These are phyloP conservation scores for Boletus subcaerulescens DNA, from an alignment of 768 basidiomycete species.

Conservation along the genomic window DNA sequence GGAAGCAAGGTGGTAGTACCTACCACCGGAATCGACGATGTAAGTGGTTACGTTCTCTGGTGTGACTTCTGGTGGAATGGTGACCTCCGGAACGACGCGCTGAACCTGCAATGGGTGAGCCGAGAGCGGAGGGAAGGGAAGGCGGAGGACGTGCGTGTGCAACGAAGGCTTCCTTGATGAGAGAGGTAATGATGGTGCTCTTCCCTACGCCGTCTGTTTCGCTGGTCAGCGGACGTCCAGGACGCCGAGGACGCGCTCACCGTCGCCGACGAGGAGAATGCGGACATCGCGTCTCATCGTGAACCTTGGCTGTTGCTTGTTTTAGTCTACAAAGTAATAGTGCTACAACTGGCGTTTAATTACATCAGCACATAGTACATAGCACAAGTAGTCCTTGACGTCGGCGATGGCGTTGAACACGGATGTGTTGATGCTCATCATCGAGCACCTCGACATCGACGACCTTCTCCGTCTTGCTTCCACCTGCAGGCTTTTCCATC, in stretches of 20 bases:
- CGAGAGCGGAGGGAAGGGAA: not conserved
- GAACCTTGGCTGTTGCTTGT: constrained; percentile 12
- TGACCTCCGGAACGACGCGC: constrained; percentile 93
- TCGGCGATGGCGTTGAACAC: constrained; percentile 37
- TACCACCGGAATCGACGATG: constrained; percentile 96
- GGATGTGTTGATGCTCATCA: constrained; percentile 55
- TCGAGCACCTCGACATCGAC: constrained; percentile 41
- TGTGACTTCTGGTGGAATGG: constrained; percentile 95
- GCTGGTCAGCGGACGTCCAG: not conserved
- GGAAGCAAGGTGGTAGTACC: constrained; percentile 24
- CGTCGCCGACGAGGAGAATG: constrained; percentile 92
- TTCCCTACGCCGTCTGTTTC: constrained; percentile 93
- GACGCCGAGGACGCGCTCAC: constrained; percentile 41
- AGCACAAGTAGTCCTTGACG: not conserved
- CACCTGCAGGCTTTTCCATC: constrained; percentile 29
- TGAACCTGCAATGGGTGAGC: constrained; percentile 62
- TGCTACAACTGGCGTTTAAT: constrained; percentile 1
- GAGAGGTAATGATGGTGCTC: constrained; percentile 93
- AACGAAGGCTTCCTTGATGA: constrained; percentile 95
- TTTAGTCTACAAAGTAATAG: not conserved
- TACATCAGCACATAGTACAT: constrained; percentile 17
- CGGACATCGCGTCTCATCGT: constrained; percentile 89
- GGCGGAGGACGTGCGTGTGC: constrained; percentile 58
- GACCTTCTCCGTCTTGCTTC: constrained; percentile 39
- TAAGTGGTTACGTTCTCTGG: constrained; percentile 98